Evolutionary conservation across 495 filamentous ascomycete genomes (phyloP).

Genomic region (Annulohypoxylon moriforme): DNA sequence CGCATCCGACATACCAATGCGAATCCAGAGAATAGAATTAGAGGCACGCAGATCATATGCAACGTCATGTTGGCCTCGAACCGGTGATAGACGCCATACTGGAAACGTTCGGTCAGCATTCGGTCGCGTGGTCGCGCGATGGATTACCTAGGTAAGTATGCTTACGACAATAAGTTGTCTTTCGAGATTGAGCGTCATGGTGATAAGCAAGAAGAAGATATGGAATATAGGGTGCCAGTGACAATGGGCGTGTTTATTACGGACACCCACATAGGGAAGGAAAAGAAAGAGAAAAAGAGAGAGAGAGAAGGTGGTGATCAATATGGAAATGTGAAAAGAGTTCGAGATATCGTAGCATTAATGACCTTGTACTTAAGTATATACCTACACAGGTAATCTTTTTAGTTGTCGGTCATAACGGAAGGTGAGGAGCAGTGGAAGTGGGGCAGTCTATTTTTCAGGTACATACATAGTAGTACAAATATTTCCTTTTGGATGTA

Average conservation of each 20-base stretch:
- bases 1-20: constrained; percentile 70
- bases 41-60: constrained; percentile 89
- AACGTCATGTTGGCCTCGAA: constrained; percentile 90
- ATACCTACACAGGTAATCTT: background rate
- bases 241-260: background rate
- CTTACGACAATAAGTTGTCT: constrained; percentile 62
- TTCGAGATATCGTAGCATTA: constrained; percentile 1
- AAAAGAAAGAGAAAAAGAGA: background rate
- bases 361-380: background rate
- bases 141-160: constrained; percentile 20
- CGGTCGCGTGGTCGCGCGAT: background rate
- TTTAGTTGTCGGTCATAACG: constrained; percentile 27
- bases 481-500: background rate
- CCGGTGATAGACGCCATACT: constrained; percentile 97
- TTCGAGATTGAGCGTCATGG: constrained; percentile 61
- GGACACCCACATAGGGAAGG: background rate
- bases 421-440: constrained; percentile 24
- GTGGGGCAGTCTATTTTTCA: constrained; percentile 17
- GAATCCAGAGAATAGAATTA: constrained; percentile 82
- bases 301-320: background rate
- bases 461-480: background rate
- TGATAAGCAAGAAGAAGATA: constrained; percentile 6
- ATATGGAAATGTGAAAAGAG: background rate
- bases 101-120: constrained; percentile 16
- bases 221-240: background rate